These are phyloP conservation scores for Physaria fendleri DNA, from an alignment of 345 rosid species.

Conservation along the genomic window DNA sequence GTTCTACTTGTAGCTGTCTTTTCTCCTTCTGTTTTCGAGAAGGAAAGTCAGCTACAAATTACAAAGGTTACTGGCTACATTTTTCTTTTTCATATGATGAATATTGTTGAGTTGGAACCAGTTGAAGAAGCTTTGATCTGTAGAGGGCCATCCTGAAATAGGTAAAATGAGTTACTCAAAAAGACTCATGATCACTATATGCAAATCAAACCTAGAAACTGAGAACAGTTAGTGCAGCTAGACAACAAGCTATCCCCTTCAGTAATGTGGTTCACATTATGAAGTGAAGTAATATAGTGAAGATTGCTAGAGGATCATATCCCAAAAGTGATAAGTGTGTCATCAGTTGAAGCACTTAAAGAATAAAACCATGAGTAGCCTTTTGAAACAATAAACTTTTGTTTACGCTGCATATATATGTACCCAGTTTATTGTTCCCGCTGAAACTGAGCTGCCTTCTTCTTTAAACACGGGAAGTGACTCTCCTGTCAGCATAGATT, in stretches of 20 bases:
- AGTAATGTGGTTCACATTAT: not conserved
- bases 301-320: not conserved
- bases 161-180: not conserved
- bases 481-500: slow-evolving; percentile 98
- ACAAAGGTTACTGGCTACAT: slow-evolving; percentile 1
- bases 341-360: not conserved
- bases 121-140: slow-evolving; percentile 75
- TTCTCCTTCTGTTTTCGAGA: not conserved
- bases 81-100: slow-evolving; percentile 6
- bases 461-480: slow-evolving; percentile 91
- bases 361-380: not conserved
- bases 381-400: not conserved
- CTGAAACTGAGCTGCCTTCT: slow-evolving; percentile 61
- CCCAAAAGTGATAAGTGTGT: not conserved
- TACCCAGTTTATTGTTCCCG: slow-evolving; percentile 97
- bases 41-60: not conserved
- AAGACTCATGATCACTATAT: not conserved
- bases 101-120: slow-evolving; percentile 80
- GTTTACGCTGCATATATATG: slow-evolving; percentile 1
- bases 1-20: not conserved
- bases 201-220: not conserved
- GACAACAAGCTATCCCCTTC: not conserved
- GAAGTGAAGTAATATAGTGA: not conserved
- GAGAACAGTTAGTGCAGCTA: not conserved
- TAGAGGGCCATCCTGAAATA: slow-evolving; percentile 89